Conservation (phyloP, 371 early-diverging fungal species). For the Haplosporangium sp. region DNA sequence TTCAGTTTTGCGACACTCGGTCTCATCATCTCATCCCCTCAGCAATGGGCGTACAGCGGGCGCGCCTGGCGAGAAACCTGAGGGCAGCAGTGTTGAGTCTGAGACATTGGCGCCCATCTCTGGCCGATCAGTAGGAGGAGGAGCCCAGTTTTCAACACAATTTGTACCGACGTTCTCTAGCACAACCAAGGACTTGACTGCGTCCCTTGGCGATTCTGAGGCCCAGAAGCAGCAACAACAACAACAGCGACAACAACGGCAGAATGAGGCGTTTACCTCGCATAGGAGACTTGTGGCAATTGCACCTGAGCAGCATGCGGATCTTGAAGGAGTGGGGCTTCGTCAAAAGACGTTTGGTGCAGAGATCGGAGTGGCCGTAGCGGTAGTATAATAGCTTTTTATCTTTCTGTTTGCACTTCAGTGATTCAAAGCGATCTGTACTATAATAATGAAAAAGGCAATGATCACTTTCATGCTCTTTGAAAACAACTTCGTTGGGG, state of each 20-base stretch:
- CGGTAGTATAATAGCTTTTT: conserved; percentile 12
- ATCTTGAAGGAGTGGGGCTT: conserved; percentile 9
- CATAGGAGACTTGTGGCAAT: neutral
- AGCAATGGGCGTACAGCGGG: neutral
- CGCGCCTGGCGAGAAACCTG: neutral
- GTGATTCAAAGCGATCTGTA: too few relatives aligned
- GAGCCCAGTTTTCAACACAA: too few relatives aligned
- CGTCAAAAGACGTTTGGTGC: neutral
- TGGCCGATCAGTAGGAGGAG: too few relatives aligned
- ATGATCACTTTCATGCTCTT: too few relatives aligned
- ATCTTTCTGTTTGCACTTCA: neutral
- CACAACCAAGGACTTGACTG: neutral
- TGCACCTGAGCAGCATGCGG: conserved; percentile 3
- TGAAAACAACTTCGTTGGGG: too few relatives aligned
- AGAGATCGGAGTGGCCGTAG: conserved; percentile 11
- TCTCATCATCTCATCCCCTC: conserved; percentile 7
- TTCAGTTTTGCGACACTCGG: conserved; percentile 26
- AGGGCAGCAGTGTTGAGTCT: neutral
- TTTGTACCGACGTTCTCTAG: too few relatives aligned
- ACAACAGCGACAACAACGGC: too few relatives aligned
- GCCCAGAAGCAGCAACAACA: too few relatives aligned
- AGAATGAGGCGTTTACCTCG: neutral
- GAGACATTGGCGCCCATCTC: too few relatives aligned
- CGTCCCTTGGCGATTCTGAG: neutral
- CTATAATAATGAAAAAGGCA: too few relatives aligned